Conservation (phyloP, 225 moss, liverwort and hornwort species). For the Asterella californica region DNA sequence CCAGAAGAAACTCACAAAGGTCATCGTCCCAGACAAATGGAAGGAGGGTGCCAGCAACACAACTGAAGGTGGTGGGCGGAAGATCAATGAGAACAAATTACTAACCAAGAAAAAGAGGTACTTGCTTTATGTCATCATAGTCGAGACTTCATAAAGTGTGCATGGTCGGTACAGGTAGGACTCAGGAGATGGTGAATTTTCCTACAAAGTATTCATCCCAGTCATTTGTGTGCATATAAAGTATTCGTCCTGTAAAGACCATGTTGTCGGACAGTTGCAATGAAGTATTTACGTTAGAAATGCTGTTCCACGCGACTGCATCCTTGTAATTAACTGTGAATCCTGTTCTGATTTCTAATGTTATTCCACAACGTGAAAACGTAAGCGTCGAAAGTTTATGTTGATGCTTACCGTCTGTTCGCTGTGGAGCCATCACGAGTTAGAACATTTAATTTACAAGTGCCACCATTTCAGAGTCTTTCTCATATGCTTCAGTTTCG, state of each 20-base stretch:
- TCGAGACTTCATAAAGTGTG: not conserved
- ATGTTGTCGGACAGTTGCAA: too few relatives aligned
- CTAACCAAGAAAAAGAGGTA: constrained; percentile 87
- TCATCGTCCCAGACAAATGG: constrained; percentile 99
- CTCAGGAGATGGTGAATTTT: not conserved
- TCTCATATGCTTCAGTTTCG: too few relatives aligned
- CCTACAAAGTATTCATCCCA: not conserved
- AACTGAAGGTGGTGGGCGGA: constrained; percentile 91
- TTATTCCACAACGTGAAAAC: too few relatives aligned
- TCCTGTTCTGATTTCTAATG: too few relatives aligned
- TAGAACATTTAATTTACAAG: not conserved
- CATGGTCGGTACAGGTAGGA: not conserved
- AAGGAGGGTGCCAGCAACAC: constrained; percentile 98
- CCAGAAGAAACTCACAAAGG: constrained; percentile 95
- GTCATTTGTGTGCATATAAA: not conserved
- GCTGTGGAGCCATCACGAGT: too few relatives aligned
- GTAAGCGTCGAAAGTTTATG: too few relatives aligned
- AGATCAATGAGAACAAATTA: constrained; percentile 91
- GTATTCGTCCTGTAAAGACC: too few relatives aligned
- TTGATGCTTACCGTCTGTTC: too few relatives aligned
- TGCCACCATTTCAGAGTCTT: not conserved
- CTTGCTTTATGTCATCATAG: not conserved
- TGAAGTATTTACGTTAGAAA: too few relatives aligned
- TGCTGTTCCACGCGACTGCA: too few relatives aligned
- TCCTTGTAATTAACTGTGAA: too few relatives aligned